These are phyloP conservation scores for Phialophora verrucosa DNA, from an alignment of 2,329 filamentous ascomycete species.

Conservation along the genomic window DNA sequence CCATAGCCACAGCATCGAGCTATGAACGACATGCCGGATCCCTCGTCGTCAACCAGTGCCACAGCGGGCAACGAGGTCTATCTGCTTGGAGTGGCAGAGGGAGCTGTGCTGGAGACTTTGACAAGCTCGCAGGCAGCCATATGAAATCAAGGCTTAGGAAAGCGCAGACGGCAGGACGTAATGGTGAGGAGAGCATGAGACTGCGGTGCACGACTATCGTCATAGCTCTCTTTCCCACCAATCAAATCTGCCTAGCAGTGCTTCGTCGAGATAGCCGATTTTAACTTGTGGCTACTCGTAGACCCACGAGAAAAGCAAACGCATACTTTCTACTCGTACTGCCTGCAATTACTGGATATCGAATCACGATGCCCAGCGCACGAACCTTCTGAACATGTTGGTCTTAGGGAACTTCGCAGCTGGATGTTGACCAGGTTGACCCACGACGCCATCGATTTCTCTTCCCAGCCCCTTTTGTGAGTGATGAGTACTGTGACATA, in stretches of 20 bases:
- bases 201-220: neutral
- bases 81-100: neutral
- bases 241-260: neutral
- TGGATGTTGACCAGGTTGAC: no score
- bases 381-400: neutral
- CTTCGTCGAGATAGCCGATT: neutral
- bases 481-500: no score
- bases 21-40: constrained; percentile 49
- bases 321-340: neutral
- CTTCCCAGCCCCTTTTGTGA: no score
- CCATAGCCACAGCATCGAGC: constrained; percentile 70
- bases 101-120: neutral
- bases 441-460: no score
- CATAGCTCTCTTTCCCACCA: constrained; percentile 3
- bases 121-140: constrained; percentile 1
- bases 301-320: neutral
- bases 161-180: neutral
- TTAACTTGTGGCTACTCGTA: neutral
- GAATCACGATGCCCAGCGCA: neutral
- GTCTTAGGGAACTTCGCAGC: neutral
- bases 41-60: neutral
- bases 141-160: neutral
- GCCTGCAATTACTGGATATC: neutral
- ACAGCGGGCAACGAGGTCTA: neutral
- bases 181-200: constrained; percentile 2